Base-by-base conservation (phyloP, 2,329 filamentous ascomycete species). In the Paramyrothecium sp. region DNA sequence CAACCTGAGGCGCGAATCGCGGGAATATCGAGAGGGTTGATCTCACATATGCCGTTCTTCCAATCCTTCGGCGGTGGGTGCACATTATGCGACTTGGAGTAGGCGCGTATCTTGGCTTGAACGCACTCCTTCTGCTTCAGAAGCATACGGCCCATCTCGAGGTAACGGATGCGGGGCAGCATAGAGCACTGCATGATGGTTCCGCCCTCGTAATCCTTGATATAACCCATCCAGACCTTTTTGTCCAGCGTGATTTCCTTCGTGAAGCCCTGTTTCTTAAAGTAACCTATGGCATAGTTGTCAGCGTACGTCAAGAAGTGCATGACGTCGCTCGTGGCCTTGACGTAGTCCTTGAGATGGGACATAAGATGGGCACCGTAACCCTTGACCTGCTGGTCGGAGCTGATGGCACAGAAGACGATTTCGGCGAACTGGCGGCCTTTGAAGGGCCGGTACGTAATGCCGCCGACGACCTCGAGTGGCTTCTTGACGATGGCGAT, bases 141-240 rank as follows among this genome's bases (percentile, higher is more conserved):
- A 2, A 99, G 82, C 92, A 99, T 96, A 61, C 93, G 89, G 3
- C 92, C 90, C 68, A 88, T 86, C 73, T 99, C 94, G 7, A 99
- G 87, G 74, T 99, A 99, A 53, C 95, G 90, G 55, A 98, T 92
- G 61, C 90, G 90, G 8, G 94, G 94, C 20, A 99, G 83, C 95
- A 99, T 98, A 54, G 90, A 92, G 70, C 95, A 99, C 77, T 99
- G 95, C 95, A 99, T 99, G 60, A 99, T 96, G 0, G 95, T 99
- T 58, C 95, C 95, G 57, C 95, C 95, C 75, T 99, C 95, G 73
- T 99, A 99, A 72, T 99, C 95, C 72, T 99, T 99, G 79, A 99
- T 99, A 68, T 98, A 99, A 3, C 95, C 95, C 95, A 98, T 98
- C 95, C 95, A 99, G 3, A 92, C 88, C 2, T 89, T 87, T 67